Conservation (phyloP, 371 early-diverging fungal species). For the Mortierella sp. region DNA sequence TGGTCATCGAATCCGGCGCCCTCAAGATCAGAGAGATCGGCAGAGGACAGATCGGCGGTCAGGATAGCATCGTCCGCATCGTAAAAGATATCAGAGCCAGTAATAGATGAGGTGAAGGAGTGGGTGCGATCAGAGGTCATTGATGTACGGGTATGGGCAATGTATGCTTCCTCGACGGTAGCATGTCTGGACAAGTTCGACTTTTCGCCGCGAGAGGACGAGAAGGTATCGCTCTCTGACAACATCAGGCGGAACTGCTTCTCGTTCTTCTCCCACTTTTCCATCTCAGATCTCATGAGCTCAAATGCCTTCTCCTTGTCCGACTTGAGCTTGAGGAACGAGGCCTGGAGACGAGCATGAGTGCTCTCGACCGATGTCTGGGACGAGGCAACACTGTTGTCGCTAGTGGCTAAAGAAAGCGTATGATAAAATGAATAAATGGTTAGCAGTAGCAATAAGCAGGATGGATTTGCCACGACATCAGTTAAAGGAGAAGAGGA, state of each 20-base stretch:
- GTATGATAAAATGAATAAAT: no score
- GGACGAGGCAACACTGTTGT: slow-evolving; percentile 30
- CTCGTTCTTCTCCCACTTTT: slow-evolving; percentile 59
- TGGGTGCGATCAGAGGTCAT: slow-evolving; percentile 43
- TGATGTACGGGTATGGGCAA: slow-evolving; percentile 33
- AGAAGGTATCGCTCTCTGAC: slow-evolving; percentile 40
- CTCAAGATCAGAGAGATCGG: slow-evolving; percentile 46
- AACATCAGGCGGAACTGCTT: slow-evolving; percentile 45
- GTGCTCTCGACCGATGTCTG: slow-evolving; percentile 29
- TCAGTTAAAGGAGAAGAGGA: no score
- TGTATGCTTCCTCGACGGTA: slow-evolving; percentile 39
- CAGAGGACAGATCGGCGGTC: slow-evolving; percentile 41
- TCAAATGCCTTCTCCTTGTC: slow-evolving; percentile 58
- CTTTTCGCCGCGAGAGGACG: slow-evolving; percentile 18
- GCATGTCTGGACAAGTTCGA: slow-evolving; percentile 32
- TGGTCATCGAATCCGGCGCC: slow-evolving; percentile 34
- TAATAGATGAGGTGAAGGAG: slow-evolving; percentile 51
- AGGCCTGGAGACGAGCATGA: slow-evolving; percentile 36
- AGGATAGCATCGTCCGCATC: slow-evolving; percentile 54
- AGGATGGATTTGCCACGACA: no score
- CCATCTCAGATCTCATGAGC: slow-evolving; percentile 53
- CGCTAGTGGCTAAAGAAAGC: slow-evolving; percentile 39
- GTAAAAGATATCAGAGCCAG: slow-evolving; percentile 47
- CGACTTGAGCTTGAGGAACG: slow-evolving; percentile 38
- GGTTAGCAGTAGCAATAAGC: no score